These are phyloP conservation scores for Eleusine indica DNA, from an alignment of 176 grass and related monocot species.

Conservation along the genomic window DNA sequence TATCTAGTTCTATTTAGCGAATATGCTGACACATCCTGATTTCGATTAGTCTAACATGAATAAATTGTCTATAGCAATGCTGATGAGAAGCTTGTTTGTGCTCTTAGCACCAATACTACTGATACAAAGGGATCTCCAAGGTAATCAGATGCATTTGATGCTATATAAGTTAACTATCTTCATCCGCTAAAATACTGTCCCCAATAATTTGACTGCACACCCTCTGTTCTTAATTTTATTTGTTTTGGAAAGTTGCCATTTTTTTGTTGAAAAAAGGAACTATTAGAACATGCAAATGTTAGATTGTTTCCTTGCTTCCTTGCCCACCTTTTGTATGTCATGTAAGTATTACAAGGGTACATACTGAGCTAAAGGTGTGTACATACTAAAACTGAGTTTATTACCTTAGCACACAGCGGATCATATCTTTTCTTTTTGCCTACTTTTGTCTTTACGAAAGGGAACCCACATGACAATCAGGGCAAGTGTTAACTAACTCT, in stretches of 20 bases:
- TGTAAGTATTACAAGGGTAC: constrained; percentile 13
- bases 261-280: neutral
- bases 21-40: constrained; percentile 25
- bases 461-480: neutral
- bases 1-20: constrained; percentile 30
- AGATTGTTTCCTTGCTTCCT: constrained; percentile 14
- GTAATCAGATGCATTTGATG: constrained; percentile 43
- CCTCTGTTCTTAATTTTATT: neutral
- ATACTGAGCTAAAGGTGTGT: constrained; percentile 30
- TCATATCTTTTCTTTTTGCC: neutral
- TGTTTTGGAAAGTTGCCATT: constrained; percentile 13
- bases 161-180: constrained; percentile 23
- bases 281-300: neutral
- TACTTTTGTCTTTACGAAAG: constrained; percentile 19
- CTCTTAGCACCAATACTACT: constrained; percentile 57
- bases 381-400: constrained; percentile 7
- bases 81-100: constrained; percentile 94
- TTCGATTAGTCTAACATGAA: constrained; percentile 33
- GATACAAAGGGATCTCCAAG: constrained; percentile 51
- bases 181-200: constrained; percentile 14
- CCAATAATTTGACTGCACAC: constrained; percentile 25
- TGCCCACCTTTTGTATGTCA: neutral
- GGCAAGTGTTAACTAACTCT: constrained; percentile 9
- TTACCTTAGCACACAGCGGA: neutral
- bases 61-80: constrained; percentile 66